These are phyloP conservation scores for Solanum arcanum DNA, from an alignment of 257 asterid species.

Conservation along the genomic window DNA sequence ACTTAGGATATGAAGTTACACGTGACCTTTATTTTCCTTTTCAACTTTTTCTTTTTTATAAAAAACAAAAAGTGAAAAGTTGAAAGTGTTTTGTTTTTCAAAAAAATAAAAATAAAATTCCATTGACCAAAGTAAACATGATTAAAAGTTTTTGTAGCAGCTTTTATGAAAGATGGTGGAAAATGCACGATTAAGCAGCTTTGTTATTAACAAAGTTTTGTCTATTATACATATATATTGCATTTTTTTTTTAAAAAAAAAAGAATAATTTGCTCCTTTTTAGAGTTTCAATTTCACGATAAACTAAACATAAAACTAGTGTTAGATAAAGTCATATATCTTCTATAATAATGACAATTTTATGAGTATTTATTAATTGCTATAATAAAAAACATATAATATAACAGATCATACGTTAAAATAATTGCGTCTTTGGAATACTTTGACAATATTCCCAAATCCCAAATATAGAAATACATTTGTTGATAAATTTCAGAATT, in stretches of 20 bases:
- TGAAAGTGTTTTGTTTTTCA: not conserved
- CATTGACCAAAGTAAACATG: conserved; percentile 24
- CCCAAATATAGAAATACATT: not conserved
- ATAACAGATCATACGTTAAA: not conserved
- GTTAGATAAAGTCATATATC: not conserved
- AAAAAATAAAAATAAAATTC: not conserved
- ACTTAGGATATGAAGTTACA: not conserved
- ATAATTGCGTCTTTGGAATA: rapidly evolving
- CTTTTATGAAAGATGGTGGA: conserved; percentile 10
- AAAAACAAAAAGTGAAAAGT: not conserved
- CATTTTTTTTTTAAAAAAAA: not conserved
- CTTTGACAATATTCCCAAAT: not conserved
- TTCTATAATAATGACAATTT: not conserved
- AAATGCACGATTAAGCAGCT: conserved; percentile 5
- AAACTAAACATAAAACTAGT: not conserved
- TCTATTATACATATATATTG: not conserved
- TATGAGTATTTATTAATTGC: not conserved
- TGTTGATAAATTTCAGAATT: not conserved
- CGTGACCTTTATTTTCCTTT: conserved; percentile 5
- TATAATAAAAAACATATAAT: not conserved
- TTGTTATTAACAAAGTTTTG: not conserved
- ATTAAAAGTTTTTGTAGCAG: conserved; percentile 6
- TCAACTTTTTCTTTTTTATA: not conserved
- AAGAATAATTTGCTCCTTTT: not conserved
- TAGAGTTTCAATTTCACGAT: not conserved